phyloP scores from a whole-genome alignment of 208 protist species.

The Leishmania aethiopica region DNA sequence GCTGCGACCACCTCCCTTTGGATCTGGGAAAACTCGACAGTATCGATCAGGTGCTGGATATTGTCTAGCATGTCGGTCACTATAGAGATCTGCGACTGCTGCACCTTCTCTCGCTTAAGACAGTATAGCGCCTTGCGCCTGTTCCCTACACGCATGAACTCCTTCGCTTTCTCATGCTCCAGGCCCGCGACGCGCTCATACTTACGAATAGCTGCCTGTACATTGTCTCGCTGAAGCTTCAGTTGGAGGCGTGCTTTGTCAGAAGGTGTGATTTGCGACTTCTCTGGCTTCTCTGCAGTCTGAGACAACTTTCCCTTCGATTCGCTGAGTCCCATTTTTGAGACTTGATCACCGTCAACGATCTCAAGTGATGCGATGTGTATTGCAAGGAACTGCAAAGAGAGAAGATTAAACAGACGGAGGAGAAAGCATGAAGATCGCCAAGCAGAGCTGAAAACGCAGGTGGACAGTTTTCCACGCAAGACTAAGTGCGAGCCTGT shows the following conservation, averaged over 20 bases:
- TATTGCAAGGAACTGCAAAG: neutral
- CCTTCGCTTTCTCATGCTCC: constrained; percentile 68
- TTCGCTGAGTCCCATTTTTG: constrained; percentile 18
- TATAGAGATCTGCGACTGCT: constrained; percentile 56
- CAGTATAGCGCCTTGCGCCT: constrained; percentile 81
- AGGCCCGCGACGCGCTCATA: constrained; percentile 58
- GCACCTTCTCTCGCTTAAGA: constrained; percentile 70
- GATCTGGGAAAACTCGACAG: constrained; percentile 79
- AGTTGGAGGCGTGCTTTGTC: constrained; percentile 81
- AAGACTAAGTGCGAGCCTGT: neutral
- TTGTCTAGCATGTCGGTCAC: constrained; percentile 82
- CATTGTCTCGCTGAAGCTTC: constrained; percentile 82
- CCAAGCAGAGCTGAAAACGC: neutral
- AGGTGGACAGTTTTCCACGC: neutral
- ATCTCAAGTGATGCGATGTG: neutral
- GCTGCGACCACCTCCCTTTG: constrained; percentile 72
- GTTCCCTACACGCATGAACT: constrained; percentile 70
- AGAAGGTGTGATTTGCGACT: constrained; percentile 56
- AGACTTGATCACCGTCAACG: neutral
- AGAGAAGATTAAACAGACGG: neutral
- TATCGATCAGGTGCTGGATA: constrained; percentile 74
- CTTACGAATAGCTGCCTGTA: constrained; percentile 62
- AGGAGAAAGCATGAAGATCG: neutral
- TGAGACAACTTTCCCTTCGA: constrained; percentile 19
- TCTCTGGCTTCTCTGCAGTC: neutral